phyloP scores from a whole-genome alignment of 805 yeast species.

The Wickerhamomyces queroliae region DNA sequence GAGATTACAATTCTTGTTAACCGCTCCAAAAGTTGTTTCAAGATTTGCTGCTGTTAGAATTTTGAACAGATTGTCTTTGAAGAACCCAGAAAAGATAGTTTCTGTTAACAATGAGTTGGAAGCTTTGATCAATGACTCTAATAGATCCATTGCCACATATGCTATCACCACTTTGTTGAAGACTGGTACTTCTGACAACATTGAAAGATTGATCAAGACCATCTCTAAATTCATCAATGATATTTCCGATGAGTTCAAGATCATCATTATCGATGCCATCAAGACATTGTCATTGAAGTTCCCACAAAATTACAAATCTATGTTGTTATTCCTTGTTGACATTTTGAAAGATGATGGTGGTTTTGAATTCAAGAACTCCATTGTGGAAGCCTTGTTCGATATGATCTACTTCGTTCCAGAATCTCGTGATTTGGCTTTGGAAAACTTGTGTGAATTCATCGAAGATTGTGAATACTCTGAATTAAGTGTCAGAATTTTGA shows the following conservation, averaged over 20 bases:
- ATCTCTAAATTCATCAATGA: constrained; percentile 88
- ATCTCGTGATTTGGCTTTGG: constrained; percentile 77
- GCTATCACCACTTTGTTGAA: constrained; percentile 94
- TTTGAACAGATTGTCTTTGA: constrained; percentile 77
- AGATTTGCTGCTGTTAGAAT: constrained; percentile 92
- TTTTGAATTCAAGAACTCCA: constrained; percentile 73
- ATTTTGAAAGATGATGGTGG: constrained; percentile 90
- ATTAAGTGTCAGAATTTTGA: constrained; percentile 87
- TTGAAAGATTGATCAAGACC: constrained; percentile 82
- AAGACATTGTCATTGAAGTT: constrained; percentile 88
- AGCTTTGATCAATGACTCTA: constrained; percentile 77
- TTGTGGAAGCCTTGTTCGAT: constrained; percentile 90
- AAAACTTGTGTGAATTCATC: constrained; percentile 90
- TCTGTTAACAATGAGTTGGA: constrained; percentile 84
- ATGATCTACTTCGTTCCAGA: constrained; percentile 81
- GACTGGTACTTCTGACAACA: constrained; percentile 87
- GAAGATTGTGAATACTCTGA: constrained; percentile 98
- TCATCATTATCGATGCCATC: constrained; percentile 92
- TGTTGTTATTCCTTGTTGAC: constrained; percentile 77
- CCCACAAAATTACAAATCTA: constrained; percentile 82
- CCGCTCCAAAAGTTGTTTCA: constrained; percentile 86
- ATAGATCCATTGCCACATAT: constrained; percentile 90
- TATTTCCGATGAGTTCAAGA: constrained; percentile 91
- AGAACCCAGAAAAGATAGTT: constrained; percentile 71
- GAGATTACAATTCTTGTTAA: constrained; percentile 68